These are phyloP conservation scores for Ceriops tagal DNA, from an alignment of 345 rosid species.

Conservation along the genomic window DNA sequence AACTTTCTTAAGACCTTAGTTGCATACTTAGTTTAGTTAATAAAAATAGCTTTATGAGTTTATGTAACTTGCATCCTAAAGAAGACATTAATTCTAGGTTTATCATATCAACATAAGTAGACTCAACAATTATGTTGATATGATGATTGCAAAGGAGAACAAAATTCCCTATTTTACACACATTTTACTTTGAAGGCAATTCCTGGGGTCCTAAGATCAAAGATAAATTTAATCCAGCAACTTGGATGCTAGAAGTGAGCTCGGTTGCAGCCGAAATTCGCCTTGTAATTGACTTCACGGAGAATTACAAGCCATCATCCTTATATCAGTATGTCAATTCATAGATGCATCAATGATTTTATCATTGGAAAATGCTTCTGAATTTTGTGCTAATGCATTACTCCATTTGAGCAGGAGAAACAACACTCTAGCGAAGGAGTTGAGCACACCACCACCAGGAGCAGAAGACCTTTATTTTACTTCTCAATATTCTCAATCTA, in stretches of 20 bases:
- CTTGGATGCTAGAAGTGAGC: constrained; percentile 61
- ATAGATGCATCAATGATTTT: background rate
- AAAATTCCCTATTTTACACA: background rate
- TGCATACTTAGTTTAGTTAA: background rate
- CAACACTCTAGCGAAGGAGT: constrained; percentile 36
- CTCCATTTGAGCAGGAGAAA: constrained; percentile 33
- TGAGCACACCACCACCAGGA: constrained; percentile 41
- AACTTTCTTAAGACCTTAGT: background rate
- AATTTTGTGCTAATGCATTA: background rate
- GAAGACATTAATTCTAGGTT: too few relatives aligned
- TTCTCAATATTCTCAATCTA: constrained; percentile 37
- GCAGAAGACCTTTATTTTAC: constrained; percentile 41
- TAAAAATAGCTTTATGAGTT: background rate
- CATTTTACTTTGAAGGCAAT: constrained; percentile 24
- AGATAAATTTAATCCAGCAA: constrained; percentile 50
- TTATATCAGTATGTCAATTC: constrained; percentile 38
- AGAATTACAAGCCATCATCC: constrained; percentile 33
- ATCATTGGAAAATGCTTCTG: background rate
- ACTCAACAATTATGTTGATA: background rate
- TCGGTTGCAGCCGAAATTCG: constrained; percentile 33
- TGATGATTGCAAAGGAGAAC: background rate
- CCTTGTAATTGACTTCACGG: constrained; percentile 45
- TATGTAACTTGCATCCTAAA: too few relatives aligned
- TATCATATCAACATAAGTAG: too few relatives aligned
- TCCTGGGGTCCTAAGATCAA: constrained; percentile 45